Conservation (phyloP, 2,329 filamentous ascomycete genomes). For the Aureobasidium lini region DNA sequence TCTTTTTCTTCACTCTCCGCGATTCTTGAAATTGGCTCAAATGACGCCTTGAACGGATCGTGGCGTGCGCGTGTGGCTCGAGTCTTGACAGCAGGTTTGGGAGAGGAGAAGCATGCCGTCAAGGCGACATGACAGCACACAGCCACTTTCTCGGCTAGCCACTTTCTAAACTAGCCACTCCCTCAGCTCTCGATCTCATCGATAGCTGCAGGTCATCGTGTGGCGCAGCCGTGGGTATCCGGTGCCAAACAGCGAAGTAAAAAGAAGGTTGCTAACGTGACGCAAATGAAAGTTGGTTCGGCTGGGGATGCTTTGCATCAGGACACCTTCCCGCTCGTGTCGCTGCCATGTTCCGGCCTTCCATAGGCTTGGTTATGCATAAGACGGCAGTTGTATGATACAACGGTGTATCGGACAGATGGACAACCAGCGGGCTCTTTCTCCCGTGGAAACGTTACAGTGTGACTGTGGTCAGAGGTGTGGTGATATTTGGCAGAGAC, state of each 20-base stretch:
- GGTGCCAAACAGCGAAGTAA: not conserved
- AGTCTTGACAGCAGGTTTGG: not conserved
- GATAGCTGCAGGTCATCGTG: not conserved
- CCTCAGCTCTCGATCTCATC: not conserved
- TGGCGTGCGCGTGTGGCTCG: not conserved
- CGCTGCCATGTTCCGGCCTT: not conserved
- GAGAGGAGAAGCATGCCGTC: not conserved
- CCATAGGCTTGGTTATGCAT: not conserved
- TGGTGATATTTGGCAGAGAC: not conserved
- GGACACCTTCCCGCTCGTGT: not conserved
- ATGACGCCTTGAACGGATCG: not conserved
- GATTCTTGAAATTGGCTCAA: not conserved
- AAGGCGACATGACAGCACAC: not conserved
- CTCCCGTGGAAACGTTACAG: not conserved
- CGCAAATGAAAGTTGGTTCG: not conserved
- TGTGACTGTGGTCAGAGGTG: not conserved
- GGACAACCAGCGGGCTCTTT: not conserved
- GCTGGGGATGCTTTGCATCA: not conserved
- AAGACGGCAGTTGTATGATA: not conserved
- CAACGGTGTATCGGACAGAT: not conserved
- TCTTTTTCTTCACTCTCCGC: not conserved
- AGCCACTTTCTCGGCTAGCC: not conserved
- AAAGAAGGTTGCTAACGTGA: constrained; percentile 8
- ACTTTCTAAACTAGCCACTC: not conserved
- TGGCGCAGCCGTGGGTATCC: constrained; percentile 2